Base-by-base conservation (phyloP, 139 green algal genomes). In the Chlorella vulgaris region DNA sequence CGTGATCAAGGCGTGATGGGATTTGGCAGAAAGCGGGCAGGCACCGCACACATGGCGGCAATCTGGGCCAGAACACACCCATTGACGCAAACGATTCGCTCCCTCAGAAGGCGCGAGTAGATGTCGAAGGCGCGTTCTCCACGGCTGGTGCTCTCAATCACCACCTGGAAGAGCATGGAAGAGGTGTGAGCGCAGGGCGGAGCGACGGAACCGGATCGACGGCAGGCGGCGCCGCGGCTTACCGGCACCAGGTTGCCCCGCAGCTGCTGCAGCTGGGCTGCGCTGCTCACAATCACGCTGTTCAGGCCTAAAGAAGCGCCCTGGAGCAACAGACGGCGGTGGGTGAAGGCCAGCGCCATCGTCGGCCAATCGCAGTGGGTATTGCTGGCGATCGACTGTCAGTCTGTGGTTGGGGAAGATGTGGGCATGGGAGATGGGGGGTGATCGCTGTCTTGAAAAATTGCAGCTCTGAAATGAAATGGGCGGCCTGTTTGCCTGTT, bases 81-180 rank as follows among this genome's bases (percentile, higher is more conserved):
- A 67, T 93, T 97, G 0, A 99, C 55, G 55, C 89, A 94, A 0
- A 98, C 79, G 31, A 98, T 98, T 19, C 96, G 86, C 88, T 99
- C 96, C 40, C 95, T 90, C 29, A 98, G 86, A 28, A 98, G 86
- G 24, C 95, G 76, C 5, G 91, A 96, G 85, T 97, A 98, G 53
- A 98, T 98, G 80, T 98, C 95, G 66, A 98, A 98, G 0, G 92
- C 95, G 2, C 95, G 84, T 78, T 98, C 94, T 31, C 94, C 93
- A 7, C 88, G 40, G 2, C 70, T 53, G 0, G 87, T 90, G 15
- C 62, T 81, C 51, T 95, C 91, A 22, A 95, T 90, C 2, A 95
- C 91, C 71, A 95, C 90, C 1, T 91, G 91, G 5, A 95, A n/a
- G n/a, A n/a, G n/a, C n/a, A n/a, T n/a, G n/a, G 83, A 28, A 91